Evolutionary conservation across 208 protist species (phyloP), one percentile per base, ranked within the genome.

Genomic region (Polymyxa betae): DNA sequence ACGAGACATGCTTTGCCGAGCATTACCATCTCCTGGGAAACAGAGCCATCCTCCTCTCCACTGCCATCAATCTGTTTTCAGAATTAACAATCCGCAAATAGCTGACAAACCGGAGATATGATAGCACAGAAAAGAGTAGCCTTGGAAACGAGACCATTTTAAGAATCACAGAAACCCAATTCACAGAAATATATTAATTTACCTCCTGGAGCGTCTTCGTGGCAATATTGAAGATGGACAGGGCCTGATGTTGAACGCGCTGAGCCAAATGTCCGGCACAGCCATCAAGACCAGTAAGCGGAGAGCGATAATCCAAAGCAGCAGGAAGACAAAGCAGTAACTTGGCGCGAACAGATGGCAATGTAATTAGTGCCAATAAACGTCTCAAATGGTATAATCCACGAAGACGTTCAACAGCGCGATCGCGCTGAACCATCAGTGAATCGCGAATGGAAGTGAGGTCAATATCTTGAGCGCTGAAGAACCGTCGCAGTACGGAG

Each of bases 241-340:
- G 72, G 5, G 72, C 72, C n/a, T 82, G 72, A 12, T n/a, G 72
- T n/a, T 82, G 72, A 43, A 82, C 72, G n/a, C 35, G 72, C 5
- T 16, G 16, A 35, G 72, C 5, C 5, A 43, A 35, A 20, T 20
- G n/a, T 20, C 72, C 16, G 5, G 16, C 72, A 82, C 72, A 82
- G 35, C 72, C 72, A n/a, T 82, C 72, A 43, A 82, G 35, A n/a
- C 72, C 72, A 5, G 5, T 12, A 5, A 82, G 72, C n/a, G 72
- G 16, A 12, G 72, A 82, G 5, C 72, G 16, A 43, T 45, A 35
- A 35, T 5, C 5, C 12, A 82, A 43, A 5, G 72, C 5, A 20
- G 5, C 35, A 20, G 72, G 72, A 5, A 82, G 5, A 82, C 72
- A 82, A 35, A 35, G 12, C 35, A 82, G n/a, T 38, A 82, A n/a